Evolutionary conservation across 2,329 filamentous ascomycete species (phyloP), one percentile per base, ranked within the genome.

Genomic region (Coniochaeta pulveracea): DNA sequence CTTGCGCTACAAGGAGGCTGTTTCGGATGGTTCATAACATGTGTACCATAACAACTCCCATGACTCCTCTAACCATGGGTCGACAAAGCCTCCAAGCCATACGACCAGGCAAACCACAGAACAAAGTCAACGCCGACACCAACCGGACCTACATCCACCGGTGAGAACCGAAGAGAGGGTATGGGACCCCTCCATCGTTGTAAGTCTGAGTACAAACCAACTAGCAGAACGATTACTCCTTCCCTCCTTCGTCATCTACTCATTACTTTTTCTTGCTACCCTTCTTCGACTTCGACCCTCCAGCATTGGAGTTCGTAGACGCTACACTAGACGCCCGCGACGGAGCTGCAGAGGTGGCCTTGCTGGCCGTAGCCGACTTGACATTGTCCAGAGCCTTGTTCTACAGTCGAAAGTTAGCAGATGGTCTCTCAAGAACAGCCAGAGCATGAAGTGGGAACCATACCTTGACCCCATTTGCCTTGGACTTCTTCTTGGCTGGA

Each of bases 401-500:
- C 88, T 96, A 52, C 43, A 19, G 2, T 19, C 4, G 8, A 25
- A n/a, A 6, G 15, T 28, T 23, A 34, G 18, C n/a, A 24, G 9
- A 24, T n/a, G n/a, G n/a, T n/a, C n/a, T n/a, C n/a, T n/a, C n/a
- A n/a, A n/a, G n/a, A n/a, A 22, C 12, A 22, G 5, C 3, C 11
- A 4, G 17, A 16, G 10, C 31, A 34, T 36, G 35, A 35, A 34
- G 12, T 26, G 18, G 16, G 4, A 3, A 33, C 57, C 76, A 53
- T 66, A 91, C 85, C 74, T 93, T 93, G 40, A 86, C 80, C 34
- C 79, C 79, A 47, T 83, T 85, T 1, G 47, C 39, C 69, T 93
- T 93, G 11, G 77, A 70, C 73, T 93, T 94, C 72, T 96, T 96
- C 72, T 93, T 94, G 2, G 79, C 78, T n/a, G 86, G 85, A 1